Percentiles rank a stretch among this genome's conserved stretches.
These are phyloP conservation scores for Epicoccum nigrum DNA, from an alignment of 2,329 filamentous ascomycete species.

Conservation along the genomic window DNA sequence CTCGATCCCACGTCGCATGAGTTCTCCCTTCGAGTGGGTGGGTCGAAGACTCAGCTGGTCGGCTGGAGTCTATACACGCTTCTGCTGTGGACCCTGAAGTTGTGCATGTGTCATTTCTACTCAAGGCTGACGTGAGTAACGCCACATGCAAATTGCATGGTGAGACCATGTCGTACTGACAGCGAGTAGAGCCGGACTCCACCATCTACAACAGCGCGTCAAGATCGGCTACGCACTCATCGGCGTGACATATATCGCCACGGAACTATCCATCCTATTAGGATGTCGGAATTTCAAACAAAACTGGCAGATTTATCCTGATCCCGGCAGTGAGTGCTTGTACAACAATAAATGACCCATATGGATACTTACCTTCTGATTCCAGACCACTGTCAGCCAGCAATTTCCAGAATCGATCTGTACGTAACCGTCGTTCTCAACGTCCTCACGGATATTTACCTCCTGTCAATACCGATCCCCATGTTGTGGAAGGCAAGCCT, in stretches of 20 bases:
- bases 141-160: background rate
- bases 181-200: conserved; percentile 12
- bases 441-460: conserved; percentile 63
- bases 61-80: conserved; percentile 62
- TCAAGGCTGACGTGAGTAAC: conserved; percentile 50
- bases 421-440: conserved; percentile 53
- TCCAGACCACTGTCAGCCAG: conserved; percentile 21
- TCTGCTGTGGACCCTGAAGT: conserved; percentile 61
- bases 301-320: conserved; percentile 65
- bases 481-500: conserved; percentile 61
- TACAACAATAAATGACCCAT: background rate
- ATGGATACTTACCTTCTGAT: background rate
- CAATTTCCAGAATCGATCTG: conserved; percentile 15
- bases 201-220: conserved; percentile 34
- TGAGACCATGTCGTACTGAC: conserved; percentile 5
- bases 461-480: conserved; percentile 65
- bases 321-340: conserved; percentile 59
- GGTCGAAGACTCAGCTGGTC: conserved; percentile 60
- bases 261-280: conserved; percentile 58
- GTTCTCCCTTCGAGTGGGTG: conserved; percentile 57
- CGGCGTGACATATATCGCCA: conserved; percentile 56
- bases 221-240: conserved; percentile 60
- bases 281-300: conserved; percentile 60
- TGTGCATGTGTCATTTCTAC: conserved; percentile 64
- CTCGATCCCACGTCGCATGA: conserved; percentile 55